phyloP scores from a whole-genome alignment of 495 filamentous ascomycete genomes.

The Annulohypoxylon bovei region DNA sequence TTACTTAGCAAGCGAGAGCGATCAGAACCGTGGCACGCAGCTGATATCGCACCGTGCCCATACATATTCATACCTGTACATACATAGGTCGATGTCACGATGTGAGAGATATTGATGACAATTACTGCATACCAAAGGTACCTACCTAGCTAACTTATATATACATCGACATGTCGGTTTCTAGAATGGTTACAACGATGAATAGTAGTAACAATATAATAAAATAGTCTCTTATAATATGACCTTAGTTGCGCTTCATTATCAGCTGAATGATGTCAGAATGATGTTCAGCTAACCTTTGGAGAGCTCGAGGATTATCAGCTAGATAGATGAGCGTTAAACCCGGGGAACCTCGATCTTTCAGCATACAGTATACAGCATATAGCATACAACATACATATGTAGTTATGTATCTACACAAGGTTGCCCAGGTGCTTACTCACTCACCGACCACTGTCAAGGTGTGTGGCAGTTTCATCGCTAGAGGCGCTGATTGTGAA shows the following conservation, averaged over 20 bases:
- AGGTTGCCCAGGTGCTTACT: conserved; percentile 9
- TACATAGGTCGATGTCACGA: not conserved
- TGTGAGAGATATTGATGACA: conserved; percentile 8
- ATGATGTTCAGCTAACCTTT: conserved; percentile 35
- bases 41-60: conserved; percentile 29
- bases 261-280: conserved; percentile 40
- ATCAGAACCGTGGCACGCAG: conserved; percentile 24
- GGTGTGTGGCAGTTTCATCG: conserved; percentile 19
- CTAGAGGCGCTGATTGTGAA: conserved; percentile 26
- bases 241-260: conserved; percentile 13
- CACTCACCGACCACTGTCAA: conserved; percentile 28
- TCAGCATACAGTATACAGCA: not conserved
- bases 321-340: not conserved
- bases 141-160: conserved; percentile 1
- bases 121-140: not conserved
- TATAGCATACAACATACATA: not conserved
- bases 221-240: conserved; percentile 16
- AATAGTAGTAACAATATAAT: conserved; percentile 14
- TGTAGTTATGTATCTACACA: not conserved
- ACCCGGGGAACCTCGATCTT: not conserved
- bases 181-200: not conserved
- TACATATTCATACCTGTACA: not conserved
- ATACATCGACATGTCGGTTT: conserved; percentile 1
- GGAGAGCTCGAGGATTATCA: not conserved
- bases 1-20: conserved; percentile 11